phyloP scores from a whole-genome alignment of 352 stramenopile species.

The Thraustochytrium sp. region DNA sequence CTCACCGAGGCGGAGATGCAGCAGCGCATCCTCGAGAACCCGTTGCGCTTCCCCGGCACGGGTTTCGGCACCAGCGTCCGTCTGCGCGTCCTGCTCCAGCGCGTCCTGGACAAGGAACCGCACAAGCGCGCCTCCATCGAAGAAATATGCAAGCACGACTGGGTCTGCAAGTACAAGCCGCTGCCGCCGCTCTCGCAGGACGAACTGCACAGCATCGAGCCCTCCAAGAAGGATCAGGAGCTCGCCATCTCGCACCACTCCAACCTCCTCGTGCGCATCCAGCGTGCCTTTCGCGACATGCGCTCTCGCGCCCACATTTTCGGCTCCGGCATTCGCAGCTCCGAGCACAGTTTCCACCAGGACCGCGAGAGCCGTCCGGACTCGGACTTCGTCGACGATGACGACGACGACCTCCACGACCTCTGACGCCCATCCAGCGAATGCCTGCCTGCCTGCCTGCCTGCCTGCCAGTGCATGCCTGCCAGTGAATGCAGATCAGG shows the following conservation, averaged over 20 bases:
- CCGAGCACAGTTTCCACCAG: neutral
- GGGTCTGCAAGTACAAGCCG: constrained; percentile 24
- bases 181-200: neutral
- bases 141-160: constrained; percentile 10
- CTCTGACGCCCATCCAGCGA: neutral
- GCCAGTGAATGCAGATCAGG: no score
- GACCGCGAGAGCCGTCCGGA: neutral
- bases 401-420: neutral
- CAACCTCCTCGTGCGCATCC: neutral
- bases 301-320: constrained; percentile 10
- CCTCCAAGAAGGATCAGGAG: neutral
- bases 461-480: no score
- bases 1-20: constrained; percentile 26
- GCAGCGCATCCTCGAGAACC: constrained; percentile 30
- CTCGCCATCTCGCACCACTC: neutral
- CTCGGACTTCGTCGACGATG: neutral
- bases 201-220: neutral
- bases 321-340: neutral
- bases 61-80: constrained; percentile 19
- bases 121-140: constrained; percentile 1
- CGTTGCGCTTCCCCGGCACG: constrained; percentile 20
- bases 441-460: no score
- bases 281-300: neutral
- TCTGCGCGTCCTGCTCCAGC: neutral
- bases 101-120: constrained; percentile 35